These are phyloP conservation scores for Hippophae rhamnoides DNA, from an alignment of 306 rosid species.

Conservation along the genomic window DNA sequence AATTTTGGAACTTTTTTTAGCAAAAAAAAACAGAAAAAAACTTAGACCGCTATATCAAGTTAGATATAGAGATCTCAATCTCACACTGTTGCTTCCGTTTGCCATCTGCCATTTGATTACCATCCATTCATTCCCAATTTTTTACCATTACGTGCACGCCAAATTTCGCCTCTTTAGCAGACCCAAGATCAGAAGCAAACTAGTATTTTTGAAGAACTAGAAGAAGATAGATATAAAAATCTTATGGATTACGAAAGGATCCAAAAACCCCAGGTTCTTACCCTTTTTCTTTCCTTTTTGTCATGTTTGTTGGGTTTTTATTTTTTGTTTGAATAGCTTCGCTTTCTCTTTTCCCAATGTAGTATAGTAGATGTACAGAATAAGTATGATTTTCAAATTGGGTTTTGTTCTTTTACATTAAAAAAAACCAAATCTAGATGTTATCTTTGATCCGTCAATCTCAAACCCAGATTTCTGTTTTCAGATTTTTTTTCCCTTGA, in stretches of 20 bases:
- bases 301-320: background rate
- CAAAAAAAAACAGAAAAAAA: too few species aligned
- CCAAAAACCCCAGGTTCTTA: slow-evolving; percentile 78
- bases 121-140: too few species aligned
- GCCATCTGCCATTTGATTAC: background rate
- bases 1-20: too few species aligned
- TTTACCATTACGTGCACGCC: too few species aligned
- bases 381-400: slow-evolving; percentile 7
- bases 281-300: slow-evolving; percentile 2
- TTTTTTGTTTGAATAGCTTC: background rate
- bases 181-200: background rate
- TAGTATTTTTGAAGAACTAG: background rate
- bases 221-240: background rate
- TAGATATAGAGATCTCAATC: too few species aligned
- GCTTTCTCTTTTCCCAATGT: slow-evolving; percentile 16
- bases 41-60: too few species aligned
- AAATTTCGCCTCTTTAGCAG: background rate
- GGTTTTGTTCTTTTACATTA: background rate
- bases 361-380: slow-evolving; percentile 1
- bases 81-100: too few species aligned
- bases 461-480: background rate
- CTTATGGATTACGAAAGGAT: slow-evolving; percentile 90
- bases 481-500: slow-evolving; percentile 5
- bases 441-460: slow-evolving; percentile 23
- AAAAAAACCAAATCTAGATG: background rate